phyloP scores from a whole-genome alignment of 116 monocot species.

The Thalassia testudinum region DNA sequence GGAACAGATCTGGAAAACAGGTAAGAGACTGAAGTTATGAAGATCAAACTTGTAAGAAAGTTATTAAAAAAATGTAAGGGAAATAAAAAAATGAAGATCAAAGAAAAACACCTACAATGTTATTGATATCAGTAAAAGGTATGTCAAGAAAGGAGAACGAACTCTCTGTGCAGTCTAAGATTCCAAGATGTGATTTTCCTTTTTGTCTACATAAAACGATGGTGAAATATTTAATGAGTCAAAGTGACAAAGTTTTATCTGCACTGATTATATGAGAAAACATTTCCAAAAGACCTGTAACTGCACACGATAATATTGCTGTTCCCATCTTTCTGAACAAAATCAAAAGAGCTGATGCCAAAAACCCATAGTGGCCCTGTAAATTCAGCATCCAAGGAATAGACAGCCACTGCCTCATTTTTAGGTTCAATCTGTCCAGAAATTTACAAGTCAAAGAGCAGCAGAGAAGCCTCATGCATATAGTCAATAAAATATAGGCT shows the following conservation, averaged over 20 bases:
- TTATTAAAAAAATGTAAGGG: too few species aligned
- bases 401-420: slow-evolving; percentile 53
- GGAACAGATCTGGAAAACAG: too few species aligned
- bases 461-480: too few species aligned
- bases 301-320: slow-evolving; percentile 37
- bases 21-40: too few species aligned
- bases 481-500: too few species aligned
- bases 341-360: slow-evolving; percentile 86
- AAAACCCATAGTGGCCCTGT: slow-evolving; percentile 86
- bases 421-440: slow-evolving; percentile 54
- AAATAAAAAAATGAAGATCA: too few species aligned
- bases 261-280: too few species aligned
- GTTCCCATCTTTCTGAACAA: slow-evolving; percentile 25
- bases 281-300: slow-evolving; percentile 78
- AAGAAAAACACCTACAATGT: slow-evolving; percentile 50
- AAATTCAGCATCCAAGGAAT: slow-evolving; percentile 81
- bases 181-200: slow-evolving; percentile 76
- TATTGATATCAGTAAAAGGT: slow-evolving; percentile 56
- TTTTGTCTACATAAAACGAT: slow-evolving; percentile 37
- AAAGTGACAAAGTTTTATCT: too few species aligned
- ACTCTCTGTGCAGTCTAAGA: slow-evolving; percentile 32
- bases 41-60: too few species aligned
- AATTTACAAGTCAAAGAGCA: too few species aligned
- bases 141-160: slow-evolving; percentile 59
- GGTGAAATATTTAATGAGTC: too few species aligned